Percentiles rank a stretch among this genome's conserved stretches.
Evolutionary conservation across 768 basidiomycete species (phyloP).

Genomic region (Termitomyces sp.): DNA sequence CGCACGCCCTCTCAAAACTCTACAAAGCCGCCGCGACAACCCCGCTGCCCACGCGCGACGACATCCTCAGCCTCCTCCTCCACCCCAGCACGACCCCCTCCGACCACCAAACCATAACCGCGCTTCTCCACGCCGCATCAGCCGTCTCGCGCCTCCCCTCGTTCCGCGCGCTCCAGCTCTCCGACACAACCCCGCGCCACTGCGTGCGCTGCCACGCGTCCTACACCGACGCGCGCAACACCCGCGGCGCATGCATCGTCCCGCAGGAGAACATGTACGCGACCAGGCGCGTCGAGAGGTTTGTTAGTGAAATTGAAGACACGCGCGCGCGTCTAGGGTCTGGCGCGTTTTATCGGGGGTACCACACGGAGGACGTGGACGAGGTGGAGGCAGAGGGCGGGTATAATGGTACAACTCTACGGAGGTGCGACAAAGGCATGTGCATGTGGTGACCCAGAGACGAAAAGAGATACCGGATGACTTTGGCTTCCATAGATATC

Average conservation of each 20-base stretch:
- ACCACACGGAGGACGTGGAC: slow-evolving; percentile 14
- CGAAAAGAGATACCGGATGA: no score
- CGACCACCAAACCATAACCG: slow-evolving; percentile 6
- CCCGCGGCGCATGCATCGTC: slow-evolving; percentile 7
- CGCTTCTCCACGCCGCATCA: slow-evolving; percentile 5
- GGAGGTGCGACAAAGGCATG: slow-evolving; percentile 4
- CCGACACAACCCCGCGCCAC: slow-evolving; percentile 7
- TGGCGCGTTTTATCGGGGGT: slow-evolving; percentile 9
- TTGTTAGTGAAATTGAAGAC: slow-evolving; percentile 2
- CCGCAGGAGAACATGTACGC: not conserved
- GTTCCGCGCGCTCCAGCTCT: slow-evolving; percentile 6
- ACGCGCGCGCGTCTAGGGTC: slow-evolving; percentile 4
- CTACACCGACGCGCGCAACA: slow-evolving; percentile 11
- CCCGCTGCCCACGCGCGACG: slow-evolving; percentile 4
- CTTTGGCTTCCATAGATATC: no score
- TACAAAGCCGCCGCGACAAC: slow-evolving; percentile 4
- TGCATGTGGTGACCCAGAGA: not conserved
- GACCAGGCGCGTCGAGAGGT: not conserved
- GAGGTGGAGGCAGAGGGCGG: slow-evolving; percentile 11
- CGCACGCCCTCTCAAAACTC: not conserved
- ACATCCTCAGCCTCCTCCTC: slow-evolving; percentile 10
- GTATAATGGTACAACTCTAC: slow-evolving; percentile 11
- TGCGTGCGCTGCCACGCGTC: slow-evolving; percentile 15
- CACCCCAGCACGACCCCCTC: slow-evolving; percentile 1
- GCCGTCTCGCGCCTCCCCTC: slow-evolving; percentile 1